Evolutionary conservation across 768 basidiomycete genomes (phyloP), one percentile per base, ranked within the genome.

Genomic region (Hydnum rufescens): DNA sequence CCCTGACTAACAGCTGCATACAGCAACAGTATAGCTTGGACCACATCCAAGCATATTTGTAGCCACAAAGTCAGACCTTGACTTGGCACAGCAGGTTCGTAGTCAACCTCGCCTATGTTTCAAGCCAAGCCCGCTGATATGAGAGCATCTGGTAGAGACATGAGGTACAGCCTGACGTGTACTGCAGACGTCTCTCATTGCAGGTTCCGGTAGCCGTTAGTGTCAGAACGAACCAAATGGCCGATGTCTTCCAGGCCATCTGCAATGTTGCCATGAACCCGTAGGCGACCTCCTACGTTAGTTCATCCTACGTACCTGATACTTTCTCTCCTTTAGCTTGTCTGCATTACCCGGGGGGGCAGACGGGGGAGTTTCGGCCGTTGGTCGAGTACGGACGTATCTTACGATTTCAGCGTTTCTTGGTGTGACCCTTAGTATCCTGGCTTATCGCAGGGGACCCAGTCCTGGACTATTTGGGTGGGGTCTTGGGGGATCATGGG

Each of bases 131-230:
- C 1, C 32, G 55, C n/a, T 52, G 26, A n/a, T 23, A 31, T 26
- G 23, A 30, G 34, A 39, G 19, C 32, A 53, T 32, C 30, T 28
- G 53, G 19, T 62, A 95, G 83, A 72, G 93, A 63, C 93, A 96
- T 64, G 93, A 99, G 70, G 92, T 97, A 22, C 93, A 99, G 62
- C 93, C 93, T 32, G 93, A 97, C 62, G 88, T 92, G 8, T 99
- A 99, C 62, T 93, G 89, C 63, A 72, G 90, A 62, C 72, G 88
- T 55, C 66, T 96, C 49, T 77, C 79, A 5, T 70, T 99, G n/a
- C 86, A 83, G 57, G 88, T 93, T 3, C 93, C 93, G 26, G 88
- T 97, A 43, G 80, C 93, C 2, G 88, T 97, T 28, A 92, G 87
- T 64, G 80, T 92, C 42, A 82, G 81, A 65, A 78, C 79, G 3